A percentile compares a stretch with the other conserved stretches of the same genome.
phyloP scores from a whole-genome alignment of 2,329 filamentous ascomycete genomes.

The Diaporthe australafricana region DNA sequence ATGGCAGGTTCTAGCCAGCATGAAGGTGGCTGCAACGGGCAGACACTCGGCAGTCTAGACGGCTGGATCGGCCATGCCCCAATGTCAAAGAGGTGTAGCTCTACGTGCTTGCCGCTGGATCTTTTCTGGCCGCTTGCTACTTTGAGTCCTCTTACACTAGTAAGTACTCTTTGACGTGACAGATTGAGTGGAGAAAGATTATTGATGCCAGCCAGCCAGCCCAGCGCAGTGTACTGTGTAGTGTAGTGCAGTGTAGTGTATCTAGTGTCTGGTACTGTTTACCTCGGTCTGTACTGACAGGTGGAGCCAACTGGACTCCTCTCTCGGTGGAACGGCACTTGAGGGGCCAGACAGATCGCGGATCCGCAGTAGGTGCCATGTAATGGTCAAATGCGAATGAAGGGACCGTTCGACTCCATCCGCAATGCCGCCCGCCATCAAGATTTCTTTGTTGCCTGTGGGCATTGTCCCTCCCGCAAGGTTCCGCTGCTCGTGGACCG shows the following conservation, averaged over 20 bases:
- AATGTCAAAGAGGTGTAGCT: background rate
- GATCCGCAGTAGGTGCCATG: background rate
- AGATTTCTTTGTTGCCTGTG: slow-evolving; percentile 16
- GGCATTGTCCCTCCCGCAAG: slow-evolving; percentile 9
- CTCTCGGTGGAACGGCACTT: background rate
- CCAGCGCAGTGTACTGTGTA: no score
- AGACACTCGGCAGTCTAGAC: background rate
- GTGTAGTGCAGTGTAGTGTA: no score
- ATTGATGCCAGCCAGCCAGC: no score
- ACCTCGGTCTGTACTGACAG: no score
- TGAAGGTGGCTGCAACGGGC: background rate
- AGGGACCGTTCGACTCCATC: background rate
- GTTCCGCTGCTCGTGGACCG: background rate
- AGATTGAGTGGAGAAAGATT: no score
- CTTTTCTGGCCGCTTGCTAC: no score
- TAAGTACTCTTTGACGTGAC: no score
- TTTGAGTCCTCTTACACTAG: no score
- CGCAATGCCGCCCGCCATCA: background rate
- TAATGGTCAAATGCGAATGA: background rate
- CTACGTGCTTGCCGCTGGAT: background rate
- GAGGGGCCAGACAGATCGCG: background rate
- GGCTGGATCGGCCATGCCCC: background rate
- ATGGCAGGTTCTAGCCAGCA: background rate
- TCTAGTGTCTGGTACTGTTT: no score
- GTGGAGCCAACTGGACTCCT: background rate